Percentiles rank a stretch among this genome's conserved stretches.
Evolutionary conservation across 257 asterid genomes (phyloP).

Genomic region (Nicotiana attenuata): DNA sequence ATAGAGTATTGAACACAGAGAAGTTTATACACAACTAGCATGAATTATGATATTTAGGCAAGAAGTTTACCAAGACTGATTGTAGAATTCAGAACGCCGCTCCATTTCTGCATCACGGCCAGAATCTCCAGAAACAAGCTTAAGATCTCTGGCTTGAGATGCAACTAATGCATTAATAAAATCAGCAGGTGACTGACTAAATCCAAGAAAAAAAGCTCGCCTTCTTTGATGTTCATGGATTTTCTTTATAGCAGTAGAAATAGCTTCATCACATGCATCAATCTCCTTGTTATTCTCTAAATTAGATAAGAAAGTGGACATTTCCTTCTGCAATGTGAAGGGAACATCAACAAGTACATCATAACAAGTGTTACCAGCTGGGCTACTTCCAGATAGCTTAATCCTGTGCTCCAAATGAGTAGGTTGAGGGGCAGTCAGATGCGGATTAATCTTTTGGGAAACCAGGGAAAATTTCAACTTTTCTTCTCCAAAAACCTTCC

Average conservation of each 20-base stretch:
- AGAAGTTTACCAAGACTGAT: constrained; percentile 66
- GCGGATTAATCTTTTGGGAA: constrained; percentile 59
- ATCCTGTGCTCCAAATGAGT: constrained; percentile 81
- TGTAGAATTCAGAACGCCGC: constrained; percentile 63
- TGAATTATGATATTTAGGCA: not conserved
- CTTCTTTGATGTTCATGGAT: constrained; percentile 56
- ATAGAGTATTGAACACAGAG: not conserved
- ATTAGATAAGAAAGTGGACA: constrained; percentile 43
- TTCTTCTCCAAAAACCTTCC: constrained; percentile 82
- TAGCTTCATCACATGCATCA: constrained; percentile 59
- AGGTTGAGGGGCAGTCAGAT: constrained; percentile 70
- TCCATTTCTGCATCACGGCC: constrained; percentile 61
- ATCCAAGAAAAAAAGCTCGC: constrained; percentile 80
- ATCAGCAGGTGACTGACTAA: constrained; percentile 90
- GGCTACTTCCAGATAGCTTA: constrained; percentile 72
- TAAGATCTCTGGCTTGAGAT: constrained; percentile 83
- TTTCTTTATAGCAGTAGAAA: constrained; percentile 60
- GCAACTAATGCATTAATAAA: constrained; percentile 67
- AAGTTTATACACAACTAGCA: not conserved
- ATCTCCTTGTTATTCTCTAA: constrained; percentile 53
- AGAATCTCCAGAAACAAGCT: constrained; percentile 63
- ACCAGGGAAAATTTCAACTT: constrained; percentile 73
- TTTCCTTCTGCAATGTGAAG: constrained; percentile 41
- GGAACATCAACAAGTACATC: constrained; percentile 84
- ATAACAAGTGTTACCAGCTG: constrained; percentile 70